Base-by-base conservation (phyloP, 108 stramenopile species). In the Conticribra weissflogii region DNA sequence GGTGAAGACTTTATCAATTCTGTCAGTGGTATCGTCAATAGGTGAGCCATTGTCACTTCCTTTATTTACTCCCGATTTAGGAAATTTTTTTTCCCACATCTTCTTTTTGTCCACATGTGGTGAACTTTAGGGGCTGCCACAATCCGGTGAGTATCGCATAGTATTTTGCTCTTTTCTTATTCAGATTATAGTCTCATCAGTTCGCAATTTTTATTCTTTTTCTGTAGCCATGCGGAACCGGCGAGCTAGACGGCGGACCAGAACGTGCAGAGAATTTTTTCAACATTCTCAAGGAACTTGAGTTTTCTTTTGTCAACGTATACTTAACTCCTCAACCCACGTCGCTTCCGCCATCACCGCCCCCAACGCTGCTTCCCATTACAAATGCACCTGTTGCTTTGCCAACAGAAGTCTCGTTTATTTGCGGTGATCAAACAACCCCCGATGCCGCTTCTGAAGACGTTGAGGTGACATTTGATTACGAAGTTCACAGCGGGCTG, bases 191-290 rank as follows among this genome's bases (percentile, higher is more conserved):
- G 54, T 55, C 5, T 3, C 9, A 12, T 25, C 27, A 24, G 29
- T 55, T 55, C 14, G n/a, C n/a, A n/a, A n/a, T n/a, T n/a, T n/a
- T n/a, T n/a, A n/a, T n/a, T n/a, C n/a, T n/a, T n/a, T n/a, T n/a
- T n/a, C n/a, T n/a, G n/a, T n/a, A 63, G 50, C 74, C 74, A 5
- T 76, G 74, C 14, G 74, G 74, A 8, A 76, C 74, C 2, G 74
- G 74, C 15, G 82, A 81, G 9, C 54, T 83, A 2, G 81, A 85
- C 32, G 73, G 84, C 41, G 87, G 87, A 15, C 85, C 89, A 15
- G 76, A 83, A 24, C 74, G 83, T 59, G 85, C 86, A 3, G 68
- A 90, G 34, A 78, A 85, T 36, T 63, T 90, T 32, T 75, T 87
- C 49, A 54, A 59, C 4, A 72, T 82, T 28, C 79, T 90, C 77